Conservation (phyloP, 129 eudicot species). For the Kitagawia praeruptora region DNA sequence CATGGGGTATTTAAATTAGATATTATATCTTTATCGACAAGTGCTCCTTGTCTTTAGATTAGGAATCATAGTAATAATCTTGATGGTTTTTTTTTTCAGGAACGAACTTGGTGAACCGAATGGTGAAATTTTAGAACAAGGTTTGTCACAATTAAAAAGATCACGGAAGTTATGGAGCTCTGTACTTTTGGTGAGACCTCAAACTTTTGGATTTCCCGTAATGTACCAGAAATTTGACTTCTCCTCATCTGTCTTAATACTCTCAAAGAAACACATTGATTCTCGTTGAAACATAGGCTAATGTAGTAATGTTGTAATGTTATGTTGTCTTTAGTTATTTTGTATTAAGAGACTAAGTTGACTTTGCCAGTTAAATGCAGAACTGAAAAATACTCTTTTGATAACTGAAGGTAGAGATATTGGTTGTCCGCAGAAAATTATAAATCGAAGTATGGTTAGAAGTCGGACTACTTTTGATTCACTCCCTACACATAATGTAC, state of each 20-base stretch:
- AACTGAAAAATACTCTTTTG: background rate
- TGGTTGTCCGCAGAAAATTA: background rate
- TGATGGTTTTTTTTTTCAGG: constrained; percentile 27
- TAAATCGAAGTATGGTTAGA: background rate
- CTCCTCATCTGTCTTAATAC: background rate
- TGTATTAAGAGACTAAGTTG: background rate
- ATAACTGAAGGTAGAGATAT: background rate
- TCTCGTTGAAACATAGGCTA: background rate
- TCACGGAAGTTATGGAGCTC: constrained; percentile 53
- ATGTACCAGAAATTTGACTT: background rate
- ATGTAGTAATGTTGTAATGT: background rate
- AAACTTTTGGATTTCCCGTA: constrained; percentile 6
- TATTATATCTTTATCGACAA: constrained; percentile 8
- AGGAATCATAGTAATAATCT: background rate
- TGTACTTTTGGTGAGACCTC: constrained; percentile 48
- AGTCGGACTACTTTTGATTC: background rate
- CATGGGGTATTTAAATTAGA: constrained; percentile 29
- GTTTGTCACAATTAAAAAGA: constrained; percentile 48
- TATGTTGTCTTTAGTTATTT: background rate
- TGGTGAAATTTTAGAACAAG: constrained; percentile 26
- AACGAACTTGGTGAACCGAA: constrained; percentile 28
- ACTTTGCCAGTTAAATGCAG: background rate
- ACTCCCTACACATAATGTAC: background rate
- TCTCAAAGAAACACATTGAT: background rate
- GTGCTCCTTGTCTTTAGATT: background rate